Evolutionary conservation across 2,329 filamentous ascomycete genomes (phyloP), one percentile per base, ranked within the genome.

Genomic region (Ceratocystis destructans): DNA sequence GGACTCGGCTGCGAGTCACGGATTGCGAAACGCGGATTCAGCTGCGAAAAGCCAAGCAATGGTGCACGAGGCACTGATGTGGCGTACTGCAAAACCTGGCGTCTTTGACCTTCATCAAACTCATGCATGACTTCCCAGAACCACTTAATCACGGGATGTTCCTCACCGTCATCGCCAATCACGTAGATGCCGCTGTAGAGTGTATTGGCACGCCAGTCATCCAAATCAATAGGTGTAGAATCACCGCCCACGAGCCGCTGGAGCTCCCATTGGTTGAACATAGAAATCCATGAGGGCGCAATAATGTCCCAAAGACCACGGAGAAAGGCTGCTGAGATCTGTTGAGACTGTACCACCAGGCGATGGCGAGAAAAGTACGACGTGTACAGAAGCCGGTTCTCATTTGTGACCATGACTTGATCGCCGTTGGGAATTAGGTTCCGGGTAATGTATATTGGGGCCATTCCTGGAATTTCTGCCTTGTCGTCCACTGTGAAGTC

Each of bases 191-290:
- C 94, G 64, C 89, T 89, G 74, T 97, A 99, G 1, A 84, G 76
- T 0, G 94, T 97, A 76, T 97, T 89, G 65, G 80, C 80, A 28
- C 92, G 85, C 50, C 97, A 80, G 74, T 99, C 94, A 33, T 88
- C 84, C 45, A 99, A 82, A 72, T 96, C 88, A 67, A 99, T 95
- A 69, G 89, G 86, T 8, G 87, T 87, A 33, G 86, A 87, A 71
- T 96, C 91, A 55, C 94, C 94, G 64, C 91, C 90, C 17, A 99
- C 88, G 5, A 99, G 85, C 1, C 90, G 94, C 76, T 97, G 94
- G 3, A 99, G 82, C 74, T 99, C 94, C 2, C 85, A 85, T 74
- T 96, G 93, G 75, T 99, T 99, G 79, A 99, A 99, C 94, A 99
- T 97, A 71, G 88, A 91, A 3, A 99, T 82, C 94, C 94, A 99